Conservation (phyloP, 2,329 filamentous ascomycete species). For the Neocucurbitaria cava region DNA sequence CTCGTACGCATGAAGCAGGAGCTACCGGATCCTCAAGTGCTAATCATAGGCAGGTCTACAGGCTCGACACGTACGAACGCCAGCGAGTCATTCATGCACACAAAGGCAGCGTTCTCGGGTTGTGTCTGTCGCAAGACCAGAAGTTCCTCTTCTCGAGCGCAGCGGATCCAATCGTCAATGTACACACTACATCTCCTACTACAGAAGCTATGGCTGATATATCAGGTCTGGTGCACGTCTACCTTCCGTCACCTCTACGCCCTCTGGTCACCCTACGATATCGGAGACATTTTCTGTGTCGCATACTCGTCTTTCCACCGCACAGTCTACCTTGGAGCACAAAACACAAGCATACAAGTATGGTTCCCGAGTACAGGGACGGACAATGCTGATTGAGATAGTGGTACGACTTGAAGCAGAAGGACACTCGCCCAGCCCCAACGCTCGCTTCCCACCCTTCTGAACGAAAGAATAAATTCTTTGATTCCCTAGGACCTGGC, state of each 20-base stretch:
- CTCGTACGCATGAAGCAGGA: conserved; percentile 58
- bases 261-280: conserved; percentile 91
- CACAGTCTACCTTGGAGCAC: conserved; percentile 88
- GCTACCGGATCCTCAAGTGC: conserved; percentile 1
- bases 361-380: not conserved
- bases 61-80: conserved; percentile 84
- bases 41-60: conserved; percentile 69
- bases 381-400: conserved; percentile 32
- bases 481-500: conserved; percentile 86
- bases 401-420: conserved; percentile 81
- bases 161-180: conserved; percentile 91
- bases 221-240: conserved; percentile 77
- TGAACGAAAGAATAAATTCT: conserved; percentile 83
- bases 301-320: conserved; percentile 81
- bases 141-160: conserved; percentile 87
- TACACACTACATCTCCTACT: conserved; percentile 35
- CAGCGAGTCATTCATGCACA: conserved; percentile 84
- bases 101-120: conserved; percentile 85
- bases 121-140: conserved; percentile 79
- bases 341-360: conserved; percentile 82
- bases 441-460: conserved; percentile 75
- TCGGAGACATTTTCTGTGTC: conserved; percentile 96
- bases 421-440: conserved; percentile 64
- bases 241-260: conserved; percentile 81
- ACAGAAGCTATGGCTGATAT: conserved; percentile 12